Evolutionary conservation across 2,329 filamentous ascomycete species (phyloP).

Genomic region (Fusarium euwallaceae): DNA sequence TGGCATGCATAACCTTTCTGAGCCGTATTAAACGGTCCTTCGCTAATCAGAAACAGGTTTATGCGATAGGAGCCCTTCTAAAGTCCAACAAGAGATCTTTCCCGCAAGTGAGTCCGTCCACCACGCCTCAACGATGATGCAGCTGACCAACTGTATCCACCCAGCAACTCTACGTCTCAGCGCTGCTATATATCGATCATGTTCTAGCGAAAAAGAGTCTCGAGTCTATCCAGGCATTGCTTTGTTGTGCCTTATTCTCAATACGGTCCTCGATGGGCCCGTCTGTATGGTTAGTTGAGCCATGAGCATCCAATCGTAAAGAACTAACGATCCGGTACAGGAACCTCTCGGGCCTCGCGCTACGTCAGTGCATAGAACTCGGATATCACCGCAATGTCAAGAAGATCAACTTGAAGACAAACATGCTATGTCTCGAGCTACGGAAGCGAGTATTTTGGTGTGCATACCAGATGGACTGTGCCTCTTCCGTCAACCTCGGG

Average conservation of each 20-base stretch:
- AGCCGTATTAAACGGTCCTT: too few relatives aligned
- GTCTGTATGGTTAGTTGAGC: slow-evolving; percentile 44
- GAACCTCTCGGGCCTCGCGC: slow-evolving; percentile 20
- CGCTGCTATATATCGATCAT: not conserved
- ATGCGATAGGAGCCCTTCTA: slow-evolving; percentile 17
- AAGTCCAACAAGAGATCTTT: not conserved
- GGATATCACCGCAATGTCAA: slow-evolving; percentile 20
- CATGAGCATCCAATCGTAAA: not conserved
- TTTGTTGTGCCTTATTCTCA: slow-evolving; percentile 48
- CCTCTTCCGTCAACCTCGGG: slow-evolving; percentile 7
- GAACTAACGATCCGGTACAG: not conserved
- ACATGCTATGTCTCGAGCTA: slow-evolving; percentile 1
- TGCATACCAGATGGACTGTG: slow-evolving; percentile 18
- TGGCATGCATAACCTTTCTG: not conserved
- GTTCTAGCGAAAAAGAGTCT: slow-evolving; percentile 39
- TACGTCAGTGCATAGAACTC: slow-evolving; percentile 22
- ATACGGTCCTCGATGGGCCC: slow-evolving; percentile 45
- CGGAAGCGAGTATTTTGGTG: slow-evolving; percentile 21
- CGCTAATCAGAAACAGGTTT: not conserved
- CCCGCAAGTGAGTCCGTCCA: slow-evolving; percentile 7
- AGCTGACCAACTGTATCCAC: not conserved
- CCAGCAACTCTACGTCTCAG: slow-evolving; percentile 18
- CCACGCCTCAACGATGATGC: too few relatives aligned
- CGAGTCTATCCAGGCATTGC: slow-evolving; percentile 46
- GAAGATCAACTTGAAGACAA: not conserved